Conservation (phyloP, 352 stramenopile genomes). For the Globisporangium nunn region DNA sequence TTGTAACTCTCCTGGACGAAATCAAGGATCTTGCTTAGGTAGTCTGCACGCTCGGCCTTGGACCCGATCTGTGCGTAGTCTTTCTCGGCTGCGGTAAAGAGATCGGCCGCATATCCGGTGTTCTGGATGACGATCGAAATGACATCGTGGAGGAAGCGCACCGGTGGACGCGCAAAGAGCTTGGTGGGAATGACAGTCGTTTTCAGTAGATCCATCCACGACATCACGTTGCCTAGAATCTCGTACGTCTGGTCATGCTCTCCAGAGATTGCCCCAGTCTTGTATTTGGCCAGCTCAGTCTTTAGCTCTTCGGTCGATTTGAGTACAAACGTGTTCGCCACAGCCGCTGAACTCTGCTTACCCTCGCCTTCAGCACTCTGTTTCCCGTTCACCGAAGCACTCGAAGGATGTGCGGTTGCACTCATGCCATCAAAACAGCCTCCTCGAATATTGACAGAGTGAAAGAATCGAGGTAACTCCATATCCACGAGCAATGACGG, state of each 20-base stretch:
- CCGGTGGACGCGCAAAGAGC: slow-evolving; percentile 63
- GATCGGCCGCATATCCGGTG: slow-evolving; percentile 45
- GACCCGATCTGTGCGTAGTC: slow-evolving; percentile 59
- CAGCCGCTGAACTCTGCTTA: neutral
- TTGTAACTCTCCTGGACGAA: slow-evolving; percentile 61
- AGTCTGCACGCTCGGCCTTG: slow-evolving; percentile 74
- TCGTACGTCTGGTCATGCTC: slow-evolving; percentile 64
- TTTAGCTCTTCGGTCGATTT: slow-evolving; percentile 27
- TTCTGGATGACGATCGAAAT: slow-evolving; percentile 64
- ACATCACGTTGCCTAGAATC: slow-evolving; percentile 60
- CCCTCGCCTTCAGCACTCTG: neutral
- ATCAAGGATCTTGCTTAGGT: slow-evolving; percentile 66
- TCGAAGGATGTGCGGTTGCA: slow-evolving; percentile 7
- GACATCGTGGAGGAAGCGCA: slow-evolving; percentile 78
- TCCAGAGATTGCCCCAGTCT: slow-evolving; percentile 35
- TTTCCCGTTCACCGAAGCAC: neutral
- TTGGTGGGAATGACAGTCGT: slow-evolving; percentile 57
- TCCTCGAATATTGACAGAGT: slow-evolving; percentile 54
- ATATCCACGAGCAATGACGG: slow-evolving; percentile 67
- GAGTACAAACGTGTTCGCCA: slow-evolving; percentile 29
- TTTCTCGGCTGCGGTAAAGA: slow-evolving; percentile 39
- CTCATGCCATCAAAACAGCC: slow-evolving; percentile 23
- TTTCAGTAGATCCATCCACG: slow-evolving; percentile 73
- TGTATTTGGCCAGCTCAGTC: slow-evolving; percentile 27
- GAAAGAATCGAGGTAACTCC: slow-evolving; percentile 56